phyloP scores from a whole-genome alignment of 2,329 filamentous ascomycete genomes.

The Pseudomassariella vexata region DNA sequence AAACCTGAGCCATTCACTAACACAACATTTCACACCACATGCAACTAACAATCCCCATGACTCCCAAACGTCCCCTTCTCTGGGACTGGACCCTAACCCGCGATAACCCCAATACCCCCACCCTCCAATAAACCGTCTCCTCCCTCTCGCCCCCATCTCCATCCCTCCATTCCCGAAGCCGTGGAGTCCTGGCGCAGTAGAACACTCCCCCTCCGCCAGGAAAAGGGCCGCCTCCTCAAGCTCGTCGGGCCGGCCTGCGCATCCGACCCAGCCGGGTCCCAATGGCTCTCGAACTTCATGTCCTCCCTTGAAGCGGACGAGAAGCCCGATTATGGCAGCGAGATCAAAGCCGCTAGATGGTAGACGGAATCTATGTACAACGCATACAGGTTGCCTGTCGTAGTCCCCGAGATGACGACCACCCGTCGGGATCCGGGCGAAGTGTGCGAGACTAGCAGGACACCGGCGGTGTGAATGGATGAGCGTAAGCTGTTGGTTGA shows the following conservation, averaged over 20 bases:
- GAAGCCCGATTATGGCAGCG: conserved; percentile 34
- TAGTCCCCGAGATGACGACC: not conserved
- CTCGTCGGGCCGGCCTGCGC: conserved; percentile 33
- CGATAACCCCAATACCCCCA: conserved; percentile 5
- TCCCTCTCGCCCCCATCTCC: conserved; percentile 12
- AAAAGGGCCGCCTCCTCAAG: conserved; percentile 17
- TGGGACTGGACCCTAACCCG: conserved; percentile 13
- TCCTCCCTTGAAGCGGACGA: conserved; percentile 19
- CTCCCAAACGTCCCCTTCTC: conserved; percentile 10
- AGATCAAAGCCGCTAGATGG: conserved; percentile 24
- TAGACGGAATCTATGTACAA: conserved; percentile 25
- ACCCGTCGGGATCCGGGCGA: not conserved
- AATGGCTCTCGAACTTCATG: conserved; percentile 38
- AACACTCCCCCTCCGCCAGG: conserved; percentile 25
- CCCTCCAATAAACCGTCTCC: conserved; percentile 5
- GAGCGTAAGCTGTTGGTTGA: conserved; percentile 7
- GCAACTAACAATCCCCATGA: too few relatives aligned
- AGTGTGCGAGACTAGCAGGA: not conserved
- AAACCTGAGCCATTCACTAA: too few relatives aligned
- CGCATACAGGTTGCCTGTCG: conserved; percentile 15
- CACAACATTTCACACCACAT: too few relatives aligned
- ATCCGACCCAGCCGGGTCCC: conserved; percentile 28
- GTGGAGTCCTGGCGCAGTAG: conserved; percentile 30
- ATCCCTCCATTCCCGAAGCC: conserved; percentile 27
- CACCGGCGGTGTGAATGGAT: not conserved